Evolutionary conservation across 306 rosid species (phyloP).

Genomic region (Crataegus laevigata): DNA sequence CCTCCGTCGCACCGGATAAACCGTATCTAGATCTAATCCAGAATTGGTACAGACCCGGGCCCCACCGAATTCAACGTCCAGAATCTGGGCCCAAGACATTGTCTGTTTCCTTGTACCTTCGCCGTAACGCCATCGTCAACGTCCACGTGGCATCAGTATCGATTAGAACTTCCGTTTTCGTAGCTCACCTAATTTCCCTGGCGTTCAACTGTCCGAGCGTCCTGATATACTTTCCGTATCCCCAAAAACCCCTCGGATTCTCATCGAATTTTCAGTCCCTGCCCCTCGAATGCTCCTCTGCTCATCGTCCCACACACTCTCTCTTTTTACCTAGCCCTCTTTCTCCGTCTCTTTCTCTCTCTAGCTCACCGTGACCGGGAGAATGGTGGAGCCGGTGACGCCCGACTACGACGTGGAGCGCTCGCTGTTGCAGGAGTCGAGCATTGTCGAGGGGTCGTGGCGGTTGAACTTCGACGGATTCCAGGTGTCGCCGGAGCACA

Average conservation of each 20-base stretch:
- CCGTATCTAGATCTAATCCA: neutral
- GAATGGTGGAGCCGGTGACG: slow-evolving; percentile 46
- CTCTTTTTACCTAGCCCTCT: neutral
- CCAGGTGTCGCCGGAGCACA: slow-evolving; percentile 38
- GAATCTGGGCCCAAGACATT: slow-evolving; percentile 6
- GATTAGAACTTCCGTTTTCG: neutral
- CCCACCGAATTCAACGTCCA: neutral
- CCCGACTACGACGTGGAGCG: slow-evolving; percentile 44
- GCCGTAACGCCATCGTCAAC: neutral
- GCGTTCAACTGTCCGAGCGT: neutral
- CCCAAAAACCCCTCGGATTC: neutral
- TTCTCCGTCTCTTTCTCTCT: neutral
- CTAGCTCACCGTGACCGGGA: neutral
- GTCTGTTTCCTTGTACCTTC: neutral
- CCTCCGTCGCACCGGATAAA: neutral
- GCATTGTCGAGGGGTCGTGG: slow-evolving; percentile 70
- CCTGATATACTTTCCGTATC: neutral
- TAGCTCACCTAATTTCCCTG: neutral
- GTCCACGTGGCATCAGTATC: slow-evolving; percentile 4
- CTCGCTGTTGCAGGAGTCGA: slow-evolving; percentile 36
- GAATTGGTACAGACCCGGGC: neutral
- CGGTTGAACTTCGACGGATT: slow-evolving; percentile 75
- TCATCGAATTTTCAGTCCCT: neutral
- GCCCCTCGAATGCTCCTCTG: neutral
- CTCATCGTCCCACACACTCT: neutral